These are phyloP conservation scores for Porphyrellus sp. DNA, from an alignment of 1,284 basidiomycete species.

Conservation along the genomic window DNA sequence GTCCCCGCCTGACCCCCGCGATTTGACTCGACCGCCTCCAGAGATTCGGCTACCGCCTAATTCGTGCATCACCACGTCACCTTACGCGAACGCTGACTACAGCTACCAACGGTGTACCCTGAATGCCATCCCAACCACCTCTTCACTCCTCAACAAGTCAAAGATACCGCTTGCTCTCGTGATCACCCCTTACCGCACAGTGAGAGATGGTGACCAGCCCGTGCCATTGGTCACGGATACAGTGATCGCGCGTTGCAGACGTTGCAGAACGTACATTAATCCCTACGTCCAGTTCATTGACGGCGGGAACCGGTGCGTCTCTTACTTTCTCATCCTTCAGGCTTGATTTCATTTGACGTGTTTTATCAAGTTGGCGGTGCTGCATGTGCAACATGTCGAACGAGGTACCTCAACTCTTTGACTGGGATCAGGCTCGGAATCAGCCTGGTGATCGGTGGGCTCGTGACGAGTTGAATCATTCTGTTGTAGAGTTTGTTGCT, in stretches of 20 bases:
- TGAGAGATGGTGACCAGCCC: constrained; percentile 71
- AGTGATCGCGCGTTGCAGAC: constrained; percentile 94
- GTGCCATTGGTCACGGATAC: constrained; percentile 92
- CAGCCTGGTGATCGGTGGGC: constrained; percentile 95
- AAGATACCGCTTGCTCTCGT: constrained; percentile 92
- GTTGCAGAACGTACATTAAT: constrained; percentile 98
- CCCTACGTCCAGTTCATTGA: constrained; percentile 99
- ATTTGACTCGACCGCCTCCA: constrained; percentile 79
- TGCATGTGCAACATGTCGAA: constrained; percentile 99
- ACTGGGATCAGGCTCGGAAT: constrained; percentile 95
- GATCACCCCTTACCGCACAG: constrained; percentile 87
- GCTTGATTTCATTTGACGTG: constrained; percentile 10
- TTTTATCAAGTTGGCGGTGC: constrained; percentile 80
- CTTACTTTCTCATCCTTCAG: not conserved
- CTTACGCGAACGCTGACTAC: constrained; percentile 81
- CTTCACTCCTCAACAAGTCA: constrained; percentile 86
- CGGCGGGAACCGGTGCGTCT: constrained; percentile 81
- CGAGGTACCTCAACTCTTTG: constrained; percentile 97
- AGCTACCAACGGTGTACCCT: constrained; percentile 93
- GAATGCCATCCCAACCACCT: constrained; percentile 92
- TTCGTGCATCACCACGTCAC: constrained; percentile 77
- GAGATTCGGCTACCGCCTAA: constrained; percentile 85
- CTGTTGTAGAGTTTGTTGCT: constrained; percentile 94
- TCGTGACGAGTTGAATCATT: constrained; percentile 90
- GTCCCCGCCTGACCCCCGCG: constrained; percentile 85